A percentile compares a stretch with the other conserved stretches of the same genome.
phyloP scores from a whole-genome alignment of 768 basidiomycete species.

The Polyporus arcularius region DNA sequence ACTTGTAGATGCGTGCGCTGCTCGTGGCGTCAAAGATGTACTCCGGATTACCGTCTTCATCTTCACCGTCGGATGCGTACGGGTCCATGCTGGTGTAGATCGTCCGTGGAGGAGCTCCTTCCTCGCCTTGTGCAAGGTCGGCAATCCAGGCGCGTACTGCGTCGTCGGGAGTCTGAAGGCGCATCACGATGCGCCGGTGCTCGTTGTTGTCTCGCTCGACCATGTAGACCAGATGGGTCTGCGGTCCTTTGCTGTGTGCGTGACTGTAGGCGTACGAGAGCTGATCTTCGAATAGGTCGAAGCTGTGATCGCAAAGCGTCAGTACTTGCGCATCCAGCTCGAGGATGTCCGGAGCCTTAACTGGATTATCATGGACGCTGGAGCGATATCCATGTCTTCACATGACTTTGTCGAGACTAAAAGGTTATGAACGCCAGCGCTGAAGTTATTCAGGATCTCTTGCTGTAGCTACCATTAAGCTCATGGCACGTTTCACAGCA shows the following conservation, averaged over 20 bases:
- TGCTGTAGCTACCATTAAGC: conserved; percentile 34
- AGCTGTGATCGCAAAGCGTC: conserved; percentile 37
- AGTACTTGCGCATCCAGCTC: neutral
- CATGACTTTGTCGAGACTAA: conserved; percentile 59
- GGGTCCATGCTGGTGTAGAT: conserved; percentile 42
- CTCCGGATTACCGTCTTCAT: conserved; percentile 41
- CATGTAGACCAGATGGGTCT: conserved; percentile 63
- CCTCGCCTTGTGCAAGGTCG: conserved; percentile 36
- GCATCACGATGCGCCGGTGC: conserved; percentile 55
- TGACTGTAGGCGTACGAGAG: conserved; percentile 59
- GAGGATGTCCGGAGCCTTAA: conserved; percentile 32
- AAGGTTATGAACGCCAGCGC: conserved; percentile 60
- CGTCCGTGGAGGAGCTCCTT: conserved; percentile 42
- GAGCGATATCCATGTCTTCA: conserved; percentile 63
- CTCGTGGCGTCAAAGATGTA: conserved; percentile 65
- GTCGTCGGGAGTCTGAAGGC: conserved; percentile 40
- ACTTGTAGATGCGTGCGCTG: conserved; percentile 56
- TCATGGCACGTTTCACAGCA: neutral
- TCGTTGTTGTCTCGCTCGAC: conserved; percentile 56
- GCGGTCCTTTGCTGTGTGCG: conserved; percentile 45
- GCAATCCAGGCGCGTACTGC: conserved; percentile 53
- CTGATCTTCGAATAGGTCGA: conserved; percentile 62
- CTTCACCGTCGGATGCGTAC: conserved; percentile 52
- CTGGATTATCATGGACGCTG: conserved; percentile 63
- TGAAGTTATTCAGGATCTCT: conserved; percentile 51